Base-by-base conservation (phyloP, 139 green algal species). In the Picochlorum sp. region DNA sequence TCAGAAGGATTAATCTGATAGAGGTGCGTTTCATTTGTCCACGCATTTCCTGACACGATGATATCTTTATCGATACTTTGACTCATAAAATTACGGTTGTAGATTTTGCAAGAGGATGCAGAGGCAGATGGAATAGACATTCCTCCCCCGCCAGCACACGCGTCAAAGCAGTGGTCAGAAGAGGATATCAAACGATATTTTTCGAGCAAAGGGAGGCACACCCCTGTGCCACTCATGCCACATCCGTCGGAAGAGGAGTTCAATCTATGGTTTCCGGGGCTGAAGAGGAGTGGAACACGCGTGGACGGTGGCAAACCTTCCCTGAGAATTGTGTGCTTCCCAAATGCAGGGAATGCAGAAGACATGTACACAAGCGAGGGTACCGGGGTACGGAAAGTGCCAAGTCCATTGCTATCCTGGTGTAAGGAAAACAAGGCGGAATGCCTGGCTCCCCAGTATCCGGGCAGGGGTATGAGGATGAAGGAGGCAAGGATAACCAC, bases 291-390 rank as follows among this genome's bases (percentile, higher is more conserved):
- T 63, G 24, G 66, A 7, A 86, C 80, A 1, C 44, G 37, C 0
- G 67, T 65, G 34, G 31, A 60, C 6, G 34, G 8, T 41, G 34
- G 34, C 34, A 60, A 60, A 5, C 70, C 79, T n/a, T 63, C 69
- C 64, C 31, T 83, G 62, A 68, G 77, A 4, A 57, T 93, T 28
- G 21, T 95, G 28, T 90, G 81, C 66, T 92, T 89, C 45, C 51
- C 71, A 14, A 90, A 80, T 49, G 80, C 88, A 9, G 89, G 88
- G 41, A 93, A 75, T 23, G 81, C 84, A 6, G 89, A 95, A 60
- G 87, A 95, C 68, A 91, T 95, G 83, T 96, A 76, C 67, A 95
- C 82, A 10, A 84, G 68, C 8, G 87, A 95, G 68, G 89, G 89
- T 10, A 90, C 79, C 1, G 89, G 86, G 0, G 23, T 72, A 8